A percentile compares a stretch with the other conserved stretches of the same genome.
phyloP scores from a whole-genome alignment of 208 protist genomes.

The Acanthamoeba sp. region DNA sequence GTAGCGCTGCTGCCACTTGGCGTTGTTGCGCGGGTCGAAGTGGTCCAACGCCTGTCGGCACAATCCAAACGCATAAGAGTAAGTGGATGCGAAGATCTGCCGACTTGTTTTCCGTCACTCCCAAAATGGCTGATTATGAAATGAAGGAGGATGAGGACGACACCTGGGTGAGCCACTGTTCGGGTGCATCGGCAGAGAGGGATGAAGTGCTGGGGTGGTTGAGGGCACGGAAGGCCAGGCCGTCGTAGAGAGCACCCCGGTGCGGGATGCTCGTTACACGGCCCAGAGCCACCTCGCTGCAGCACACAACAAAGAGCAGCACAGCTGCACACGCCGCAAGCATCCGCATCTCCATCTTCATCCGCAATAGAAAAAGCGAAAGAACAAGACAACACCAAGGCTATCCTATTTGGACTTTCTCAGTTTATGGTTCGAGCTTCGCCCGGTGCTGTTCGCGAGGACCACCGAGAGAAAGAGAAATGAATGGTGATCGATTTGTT shows the following conservation, averaged over 20 bases:
- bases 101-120: neutral
- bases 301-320: neutral
- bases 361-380: neutral
- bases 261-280: conserved; percentile 56
- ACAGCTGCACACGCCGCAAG: neutral
- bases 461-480: too few species aligned
- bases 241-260: conserved; percentile 14
- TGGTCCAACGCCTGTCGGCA: conserved; percentile 9
- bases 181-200: neutral
- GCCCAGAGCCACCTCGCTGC: neutral
- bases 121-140: neutral
- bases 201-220: neutral
- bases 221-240: conserved; percentile 7
- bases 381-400: neutral
- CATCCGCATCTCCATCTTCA: neutral
- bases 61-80: neutral
- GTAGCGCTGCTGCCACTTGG: conserved; percentile 62
- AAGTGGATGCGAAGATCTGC: neutral
- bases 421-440: too few species aligned
- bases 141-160: neutral
- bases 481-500: neutral
- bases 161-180: conserved; percentile 48
- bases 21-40: conserved; percentile 34
- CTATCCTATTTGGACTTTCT: too few species aligned
- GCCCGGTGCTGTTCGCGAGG: too few species aligned